A percentile compares a stretch with the other conserved stretches of the same genome.
phyloP scores from a whole-genome alignment of 768 basidiomycete species.

The Kwoniella mangroviensis region DNA sequence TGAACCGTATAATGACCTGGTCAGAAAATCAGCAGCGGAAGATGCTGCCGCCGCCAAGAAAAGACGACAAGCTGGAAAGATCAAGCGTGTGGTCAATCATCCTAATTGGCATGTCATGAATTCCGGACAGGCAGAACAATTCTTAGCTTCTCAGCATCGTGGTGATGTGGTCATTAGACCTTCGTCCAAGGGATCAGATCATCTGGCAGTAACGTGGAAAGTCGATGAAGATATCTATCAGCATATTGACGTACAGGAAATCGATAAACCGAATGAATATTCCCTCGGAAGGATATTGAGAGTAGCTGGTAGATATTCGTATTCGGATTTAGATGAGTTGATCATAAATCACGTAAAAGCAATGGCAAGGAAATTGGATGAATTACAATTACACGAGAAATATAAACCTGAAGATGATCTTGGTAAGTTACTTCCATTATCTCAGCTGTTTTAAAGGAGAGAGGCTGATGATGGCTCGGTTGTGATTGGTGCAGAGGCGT shows the following conservation, averaged over 20 bases:
- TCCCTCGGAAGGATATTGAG: conserved; percentile 56
- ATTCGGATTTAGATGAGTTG: conserved; percentile 92
- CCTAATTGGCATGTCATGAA: conserved; percentile 98
- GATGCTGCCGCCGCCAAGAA: conserved; percentile 78
- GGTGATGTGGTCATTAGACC: conserved; percentile 97
- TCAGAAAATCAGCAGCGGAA: conserved; percentile 50
- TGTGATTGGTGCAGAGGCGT: conserved; percentile 67
- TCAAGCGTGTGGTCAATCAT: conserved; percentile 89
- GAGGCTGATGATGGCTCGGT: neutral
- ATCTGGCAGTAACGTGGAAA: conserved; percentile 98
- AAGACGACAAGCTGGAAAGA: conserved; percentile 76
- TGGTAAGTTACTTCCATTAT: conserved; percentile 65
- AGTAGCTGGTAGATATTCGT: conserved; percentile 70
- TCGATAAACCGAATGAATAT: conserved; percentile 59
- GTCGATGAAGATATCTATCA: conserved; percentile 94
- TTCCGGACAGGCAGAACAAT: conserved; percentile 82
- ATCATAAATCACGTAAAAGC: conserved; percentile 96
- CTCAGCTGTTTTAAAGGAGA: neutral
- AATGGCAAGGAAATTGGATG: conserved; percentile 89
- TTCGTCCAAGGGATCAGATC: conserved; percentile 88
- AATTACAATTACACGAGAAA: conserved; percentile 92
- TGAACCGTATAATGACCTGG: conserved; percentile 53
- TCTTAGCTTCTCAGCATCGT: conserved; percentile 84
- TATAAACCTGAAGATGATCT: conserved; percentile 89
- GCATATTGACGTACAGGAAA: conserved; percentile 69